phyloP scores from a whole-genome alignment of 1,284 basidiomycete species.

The Ganoderma multipileum region DNA sequence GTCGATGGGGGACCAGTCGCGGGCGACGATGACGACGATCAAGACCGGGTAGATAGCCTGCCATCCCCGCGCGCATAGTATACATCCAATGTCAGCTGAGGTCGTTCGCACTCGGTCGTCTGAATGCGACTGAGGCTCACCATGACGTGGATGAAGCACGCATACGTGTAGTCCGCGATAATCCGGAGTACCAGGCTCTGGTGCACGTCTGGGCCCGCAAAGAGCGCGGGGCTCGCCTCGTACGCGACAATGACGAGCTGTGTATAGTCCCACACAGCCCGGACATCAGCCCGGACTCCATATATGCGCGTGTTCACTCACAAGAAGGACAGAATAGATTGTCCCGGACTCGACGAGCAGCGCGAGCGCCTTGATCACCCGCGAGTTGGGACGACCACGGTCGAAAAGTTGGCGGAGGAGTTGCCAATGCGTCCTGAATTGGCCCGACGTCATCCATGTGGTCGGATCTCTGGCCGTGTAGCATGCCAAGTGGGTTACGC shows the following conservation, averaged over 20 bases:
- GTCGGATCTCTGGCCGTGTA: background rate
- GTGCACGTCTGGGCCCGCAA: background rate
- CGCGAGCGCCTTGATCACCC: background rate
- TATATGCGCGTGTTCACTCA: too few relatives aligned
- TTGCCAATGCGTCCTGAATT: background rate
- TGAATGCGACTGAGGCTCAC: background rate
- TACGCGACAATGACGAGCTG: background rate
- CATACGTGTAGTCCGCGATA: background rate
- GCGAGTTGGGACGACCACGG: background rate
- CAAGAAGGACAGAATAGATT: background rate
- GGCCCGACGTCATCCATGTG: background rate
- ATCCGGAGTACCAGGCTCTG: background rate
- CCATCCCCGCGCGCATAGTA: background rate
- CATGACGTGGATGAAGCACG: background rate
- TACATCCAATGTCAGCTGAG: background rate
- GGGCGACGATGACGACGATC: constrained; percentile 5
- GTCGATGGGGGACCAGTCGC: constrained; percentile 5
- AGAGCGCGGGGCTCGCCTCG: background rate
- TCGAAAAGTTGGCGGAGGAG: background rate
- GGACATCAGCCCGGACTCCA: too few relatives aligned
- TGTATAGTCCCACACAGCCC: too few relatives aligned
- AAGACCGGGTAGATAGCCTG: constrained; percentile 6
- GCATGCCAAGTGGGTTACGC: background rate
- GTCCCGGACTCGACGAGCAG: background rate
- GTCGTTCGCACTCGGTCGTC: too few relatives aligned